Percentiles rank a stretch among this genome's conserved stretches.
Evolutionary conservation across 306 rosid species (phyloP).

Genomic region (Dicorynia guianensis): DNA sequence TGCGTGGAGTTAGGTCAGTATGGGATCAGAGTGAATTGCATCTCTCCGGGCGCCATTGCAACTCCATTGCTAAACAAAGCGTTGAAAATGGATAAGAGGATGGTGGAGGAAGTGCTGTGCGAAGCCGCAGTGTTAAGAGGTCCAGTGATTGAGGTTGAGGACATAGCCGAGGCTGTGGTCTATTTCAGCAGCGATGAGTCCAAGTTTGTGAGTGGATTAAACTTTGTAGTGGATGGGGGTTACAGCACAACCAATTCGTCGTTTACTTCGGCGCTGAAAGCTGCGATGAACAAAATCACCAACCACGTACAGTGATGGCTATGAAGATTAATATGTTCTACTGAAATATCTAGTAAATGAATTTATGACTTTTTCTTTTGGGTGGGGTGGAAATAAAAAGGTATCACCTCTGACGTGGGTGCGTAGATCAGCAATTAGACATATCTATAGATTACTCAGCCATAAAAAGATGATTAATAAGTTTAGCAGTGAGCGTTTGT

Average conservation of each 20-base stretch:
- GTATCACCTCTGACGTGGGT: no score
- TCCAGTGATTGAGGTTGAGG: conserved; percentile 33
- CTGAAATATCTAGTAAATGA: not conserved
- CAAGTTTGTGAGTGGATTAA: conserved; percentile 48
- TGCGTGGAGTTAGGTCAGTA: conserved; percentile 65
- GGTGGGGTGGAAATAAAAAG: no score
- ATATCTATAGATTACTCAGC: no score
- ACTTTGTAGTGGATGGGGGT: conserved; percentile 51
- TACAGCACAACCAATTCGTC: conserved; percentile 44
- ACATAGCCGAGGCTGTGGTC: conserved; percentile 46
- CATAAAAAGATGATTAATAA: no score
- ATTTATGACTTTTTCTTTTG: not conserved
- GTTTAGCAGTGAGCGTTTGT: no score
- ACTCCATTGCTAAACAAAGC: conserved; percentile 55
- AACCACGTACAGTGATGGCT: conserved; percentile 4
- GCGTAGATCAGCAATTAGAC: no score
- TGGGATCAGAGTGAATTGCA: conserved; percentile 74
- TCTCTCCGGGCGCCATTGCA: conserved; percentile 59
- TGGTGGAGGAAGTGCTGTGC: not conserved
- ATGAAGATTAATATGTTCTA: not conserved
- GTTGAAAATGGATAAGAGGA: conserved; percentile 35
- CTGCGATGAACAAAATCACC: not conserved
- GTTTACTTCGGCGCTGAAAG: not conserved
- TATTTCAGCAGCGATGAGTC: conserved; percentile 50
- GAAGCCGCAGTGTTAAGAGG: conserved; percentile 32